Conservation (phyloP, 176 grass and related monocot genomes). For the Secale cereale region DNA sequence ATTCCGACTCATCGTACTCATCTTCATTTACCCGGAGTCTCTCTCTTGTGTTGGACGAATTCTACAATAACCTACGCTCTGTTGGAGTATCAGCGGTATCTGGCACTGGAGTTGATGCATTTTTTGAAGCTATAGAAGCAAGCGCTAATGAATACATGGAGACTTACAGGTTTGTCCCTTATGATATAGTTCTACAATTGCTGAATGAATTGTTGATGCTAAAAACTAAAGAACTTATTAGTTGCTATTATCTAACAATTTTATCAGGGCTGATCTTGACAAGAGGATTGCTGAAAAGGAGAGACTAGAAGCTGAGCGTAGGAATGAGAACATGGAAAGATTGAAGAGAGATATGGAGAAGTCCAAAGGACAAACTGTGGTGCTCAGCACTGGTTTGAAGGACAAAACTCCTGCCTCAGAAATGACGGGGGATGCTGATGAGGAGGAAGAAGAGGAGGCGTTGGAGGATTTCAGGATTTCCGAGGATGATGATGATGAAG, state of each 20-base stretch:
- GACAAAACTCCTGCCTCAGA: constrained; percentile 41
- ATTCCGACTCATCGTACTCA: constrained; percentile 77
- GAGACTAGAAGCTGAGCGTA: constrained; percentile 59
- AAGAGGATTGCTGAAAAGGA: constrained; percentile 89
- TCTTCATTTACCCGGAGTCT: constrained; percentile 81
- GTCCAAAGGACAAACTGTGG: constrained; percentile 81
- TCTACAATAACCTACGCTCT: constrained; percentile 83
- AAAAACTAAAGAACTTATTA: neutral
- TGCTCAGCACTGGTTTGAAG: constrained; percentile 87
- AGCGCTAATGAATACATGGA: constrained; percentile 90
- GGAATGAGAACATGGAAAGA: constrained; percentile 77
- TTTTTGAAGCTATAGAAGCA: constrained; percentile 76
- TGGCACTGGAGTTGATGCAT: constrained; percentile 64
- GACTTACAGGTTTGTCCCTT: constrained; percentile 63
- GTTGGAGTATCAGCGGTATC: constrained; percentile 91
- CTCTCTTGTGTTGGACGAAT: constrained; percentile 82
- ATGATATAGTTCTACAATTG: neutral
- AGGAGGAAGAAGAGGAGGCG: constrained; percentile 68
- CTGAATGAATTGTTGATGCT: neutral
- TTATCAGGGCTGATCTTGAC: constrained; percentile 81
- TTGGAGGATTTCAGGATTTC: constrained; percentile 52
- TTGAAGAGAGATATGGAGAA: constrained; percentile 85
- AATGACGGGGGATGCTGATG: constrained; percentile 56
- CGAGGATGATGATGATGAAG: constrained; percentile 69
- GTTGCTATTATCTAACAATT: constrained; percentile 6